Evolutionary conservation across 2,329 filamentous ascomycete species (phyloP).

Genomic region (Xylaria sp.): DNA sequence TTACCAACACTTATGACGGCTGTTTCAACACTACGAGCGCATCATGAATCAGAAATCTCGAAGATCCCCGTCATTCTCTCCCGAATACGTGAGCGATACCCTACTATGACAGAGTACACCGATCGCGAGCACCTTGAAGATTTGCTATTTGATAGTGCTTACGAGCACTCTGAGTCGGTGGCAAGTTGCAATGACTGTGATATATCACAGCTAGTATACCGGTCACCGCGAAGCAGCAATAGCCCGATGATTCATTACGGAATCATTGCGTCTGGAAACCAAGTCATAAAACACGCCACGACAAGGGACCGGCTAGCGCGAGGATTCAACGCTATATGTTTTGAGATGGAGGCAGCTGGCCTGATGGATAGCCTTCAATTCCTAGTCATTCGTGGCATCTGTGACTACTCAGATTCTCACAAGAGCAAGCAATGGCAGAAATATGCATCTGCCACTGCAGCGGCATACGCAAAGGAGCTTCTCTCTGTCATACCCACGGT

Average conservation of each 20-base stretch:
- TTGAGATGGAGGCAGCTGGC: slow-evolving; percentile 37
- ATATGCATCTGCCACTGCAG: slow-evolving; percentile 29
- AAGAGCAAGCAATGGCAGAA: slow-evolving; percentile 31
- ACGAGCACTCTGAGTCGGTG: slow-evolving; percentile 16
- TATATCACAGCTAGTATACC: slow-evolving; percentile 6
- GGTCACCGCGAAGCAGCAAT: not conserved
- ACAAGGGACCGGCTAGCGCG: slow-evolving; percentile 28
- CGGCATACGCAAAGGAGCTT: slow-evolving; percentile 30
- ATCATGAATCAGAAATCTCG: slow-evolving; percentile 9
- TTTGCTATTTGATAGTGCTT: slow-evolving; percentile 16
- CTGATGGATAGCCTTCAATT: slow-evolving; percentile 27
- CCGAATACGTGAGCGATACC: not conserved
- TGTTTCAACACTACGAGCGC: slow-evolving; percentile 16
- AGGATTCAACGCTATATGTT: slow-evolving; percentile 29
- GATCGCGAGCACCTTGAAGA: slow-evolving; percentile 18
- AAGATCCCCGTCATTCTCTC: slow-evolving; percentile 21
- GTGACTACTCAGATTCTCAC: slow-evolving; percentile 32
- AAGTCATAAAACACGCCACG: slow-evolving; percentile 36
- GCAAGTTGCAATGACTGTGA: slow-evolving; percentile 21
- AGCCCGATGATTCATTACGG: slow-evolving; percentile 35
- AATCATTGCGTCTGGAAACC: slow-evolving; percentile 37
- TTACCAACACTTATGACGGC: slow-evolving; percentile 21
- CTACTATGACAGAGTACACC: slow-evolving; percentile 8
- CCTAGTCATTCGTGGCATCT: slow-evolving; percentile 29
- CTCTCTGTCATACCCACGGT: slow-evolving; percentile 10